Conservation (phyloP, 352 stramenopile genomes). For the Phytophthora hibernalis region DNA sequence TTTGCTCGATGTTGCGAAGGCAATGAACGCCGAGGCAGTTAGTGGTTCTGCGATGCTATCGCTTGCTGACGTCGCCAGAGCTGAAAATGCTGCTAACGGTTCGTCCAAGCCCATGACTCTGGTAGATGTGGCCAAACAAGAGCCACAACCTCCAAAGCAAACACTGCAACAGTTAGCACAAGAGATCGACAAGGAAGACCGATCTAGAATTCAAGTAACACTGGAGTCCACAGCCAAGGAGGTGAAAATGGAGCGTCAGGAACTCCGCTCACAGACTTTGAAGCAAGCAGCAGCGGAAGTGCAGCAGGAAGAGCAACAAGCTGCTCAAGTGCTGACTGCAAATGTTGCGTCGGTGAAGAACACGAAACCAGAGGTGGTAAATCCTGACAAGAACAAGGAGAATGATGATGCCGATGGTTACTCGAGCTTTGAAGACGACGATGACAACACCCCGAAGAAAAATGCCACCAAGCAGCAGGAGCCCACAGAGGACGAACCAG, state of each 20-base stretch:
- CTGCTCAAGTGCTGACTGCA: constrained; percentile 25
- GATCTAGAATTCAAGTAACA: constrained; percentile 35
- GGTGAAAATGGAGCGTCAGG: constrained; percentile 46
- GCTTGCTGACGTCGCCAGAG: constrained; percentile 47
- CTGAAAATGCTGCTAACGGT: constrained; percentile 25
- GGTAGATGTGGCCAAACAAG: constrained; percentile 55
- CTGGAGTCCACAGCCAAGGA: constrained; percentile 46
- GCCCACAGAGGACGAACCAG: constrained; percentile 12
- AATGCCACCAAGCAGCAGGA: constrained; percentile 23
- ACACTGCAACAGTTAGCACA: constrained; percentile 52
- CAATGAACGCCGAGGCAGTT: constrained; percentile 39
- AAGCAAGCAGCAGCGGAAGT: constrained; percentile 37
- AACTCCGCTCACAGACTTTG: constrained; percentile 26
- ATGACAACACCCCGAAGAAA: constrained; percentile 23
- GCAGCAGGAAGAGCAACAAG: constrained; percentile 36
- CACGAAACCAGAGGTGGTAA: constrained; percentile 17
- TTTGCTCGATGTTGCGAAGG: constrained; percentile 61
- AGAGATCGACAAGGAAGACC: constrained; percentile 59
- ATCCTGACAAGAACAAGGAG: constrained; percentile 14
- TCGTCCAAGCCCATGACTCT: constrained; percentile 40
- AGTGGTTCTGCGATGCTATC: constrained; percentile 22
- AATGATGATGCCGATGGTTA: constrained; percentile 53
- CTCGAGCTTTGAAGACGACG: constrained; percentile 70
- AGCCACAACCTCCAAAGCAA: constrained; percentile 24
- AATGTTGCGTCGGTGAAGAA: constrained; percentile 14